These are phyloP conservation scores for Amborella trichopoda DNA, from an alignment of 164 flowering plant species.

Conservation along the genomic window DNA sequence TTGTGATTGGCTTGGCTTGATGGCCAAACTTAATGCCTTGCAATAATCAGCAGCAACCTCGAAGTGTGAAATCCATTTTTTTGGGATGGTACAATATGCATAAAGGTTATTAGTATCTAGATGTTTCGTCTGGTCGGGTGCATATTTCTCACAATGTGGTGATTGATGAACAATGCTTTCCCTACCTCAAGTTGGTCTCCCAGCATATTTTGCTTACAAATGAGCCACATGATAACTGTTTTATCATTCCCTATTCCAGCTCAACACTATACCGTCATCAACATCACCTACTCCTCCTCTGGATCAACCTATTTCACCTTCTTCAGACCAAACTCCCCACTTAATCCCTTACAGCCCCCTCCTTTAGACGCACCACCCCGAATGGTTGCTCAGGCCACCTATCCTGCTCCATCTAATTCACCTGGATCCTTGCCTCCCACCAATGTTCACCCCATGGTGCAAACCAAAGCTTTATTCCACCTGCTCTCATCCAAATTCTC, in stretches of 20 bases:
- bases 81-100: neutral
- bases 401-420: neutral
- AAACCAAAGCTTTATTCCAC: neutral
- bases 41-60: neutral
- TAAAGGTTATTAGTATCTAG: neutral
- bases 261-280: too few relatives aligned
- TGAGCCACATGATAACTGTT: too few relatives aligned
- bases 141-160: neutral
- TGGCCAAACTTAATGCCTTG: neutral
- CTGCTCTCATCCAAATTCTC: neutral
- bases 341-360: too few relatives aligned
- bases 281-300: too few relatives aligned
- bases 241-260: too few relatives aligned
- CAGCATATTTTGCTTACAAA: too few relatives aligned
- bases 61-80: neutral
- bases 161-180: too few relatives aligned
- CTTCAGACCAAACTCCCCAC: too few relatives aligned
- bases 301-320: too few relatives aligned
- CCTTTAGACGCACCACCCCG: neutral
- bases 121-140: neutral
- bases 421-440: neutral
- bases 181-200: too few relatives aligned
- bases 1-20: too few relatives aligned
- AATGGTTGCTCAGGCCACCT: neutral
- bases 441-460: neutral